Evolutionary conservation across 169 alveolate genomes (phyloP), one percentile per base, ranked within the genome.

Genomic region (Gregarina niphandrodes): DNA sequence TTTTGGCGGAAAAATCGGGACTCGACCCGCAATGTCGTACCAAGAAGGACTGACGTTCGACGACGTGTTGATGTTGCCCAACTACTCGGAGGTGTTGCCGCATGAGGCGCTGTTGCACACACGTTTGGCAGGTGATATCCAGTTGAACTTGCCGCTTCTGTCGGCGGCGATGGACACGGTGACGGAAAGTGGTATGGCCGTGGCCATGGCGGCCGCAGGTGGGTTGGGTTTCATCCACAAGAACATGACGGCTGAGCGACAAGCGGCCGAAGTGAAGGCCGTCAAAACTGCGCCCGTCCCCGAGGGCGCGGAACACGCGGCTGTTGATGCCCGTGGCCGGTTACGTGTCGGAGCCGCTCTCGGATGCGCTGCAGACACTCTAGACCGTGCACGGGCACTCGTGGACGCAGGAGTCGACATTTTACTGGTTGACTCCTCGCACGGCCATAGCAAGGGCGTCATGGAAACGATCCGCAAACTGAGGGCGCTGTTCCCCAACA

Each of bases 151-250:
- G 9, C 93, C 93, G 3, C 39, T 80, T 7, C 70, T 80, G 23
- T 75, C 90, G 11, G 67, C 89, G 3, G 90, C 93, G 18, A 80
- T 80, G 95, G 69, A 44, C 69, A 75, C 95, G 1, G 89, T 83
- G 42, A 83, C 95, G 1, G 93, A 80, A 59, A 66, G 75, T 23
- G 50, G 65, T 26, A 83, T 83, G 95, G 88, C 95, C 15, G 70
- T 73, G 21, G 83, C 75, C 19, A 58, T 77, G 67, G 95, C 91
- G 0, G 55, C 73, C 5, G 55, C 70, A 51, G 89, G 89, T 16
- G 92, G 92, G 4, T 53, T 82, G 19, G 93, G 93, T 0, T 58
- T 82, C 34, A 75, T 82, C 29, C 93, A 82, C 70, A 74, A 73
- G 49, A 82, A 82, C 69, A 53, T 69, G 59, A 51, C 70, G 26